Percentiles rank a stretch among this genome's conserved stretches.
Evolutionary conservation across 495 filamentous ascomycete genomes (phyloP).

Genomic region (Ramalina peruviana): DNA sequence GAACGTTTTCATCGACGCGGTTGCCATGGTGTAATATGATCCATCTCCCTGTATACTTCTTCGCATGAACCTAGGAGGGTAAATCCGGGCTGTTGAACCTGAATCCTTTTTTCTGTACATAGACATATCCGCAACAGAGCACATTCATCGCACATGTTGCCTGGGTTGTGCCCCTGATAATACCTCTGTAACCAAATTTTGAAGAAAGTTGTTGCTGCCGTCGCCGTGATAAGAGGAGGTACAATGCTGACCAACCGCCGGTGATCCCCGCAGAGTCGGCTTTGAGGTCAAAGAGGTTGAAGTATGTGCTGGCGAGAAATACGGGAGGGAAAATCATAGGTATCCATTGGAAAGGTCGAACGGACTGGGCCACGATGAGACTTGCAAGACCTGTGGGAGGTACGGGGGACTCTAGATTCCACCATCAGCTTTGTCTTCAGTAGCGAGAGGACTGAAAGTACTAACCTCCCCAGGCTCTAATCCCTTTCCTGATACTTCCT

Average conservation of each 20-base stretch:
- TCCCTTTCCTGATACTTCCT: too few species aligned
- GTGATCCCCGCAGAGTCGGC: constrained; percentile 72
- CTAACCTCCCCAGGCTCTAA: too few species aligned
- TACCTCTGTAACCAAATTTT: constrained; percentile 53
- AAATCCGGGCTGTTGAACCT: neutral
- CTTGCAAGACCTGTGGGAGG: constrained; percentile 68
- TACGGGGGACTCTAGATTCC: constrained; percentile 53
- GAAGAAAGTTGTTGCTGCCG: constrained; percentile 43
- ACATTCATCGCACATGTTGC: constrained; percentile 56
- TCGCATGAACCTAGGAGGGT: neutral
- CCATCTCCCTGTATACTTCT: neutral
- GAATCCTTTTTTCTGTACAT: constrained; percentile 43
- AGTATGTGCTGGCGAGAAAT: constrained; percentile 75
- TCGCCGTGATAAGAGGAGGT: constrained; percentile 61
- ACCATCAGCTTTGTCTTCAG: too few species aligned
- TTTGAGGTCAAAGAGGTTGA: constrained; percentile 64
- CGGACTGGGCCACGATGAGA: constrained; percentile 62
- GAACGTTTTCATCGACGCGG: neutral
- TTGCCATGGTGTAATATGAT: neutral
- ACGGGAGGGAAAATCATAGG: constrained; percentile 73
- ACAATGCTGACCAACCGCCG: constrained; percentile 76
- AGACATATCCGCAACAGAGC: constrained; percentile 55
- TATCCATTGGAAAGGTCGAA: constrained; percentile 57
- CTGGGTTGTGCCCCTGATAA: constrained; percentile 58
- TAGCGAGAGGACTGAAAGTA: too few species aligned